Evolutionary conservation across 2,329 filamentous ascomycete species (phyloP), one percentile per base, ranked within the genome.

Genomic region (Diaporthe ilicicola): DNA sequence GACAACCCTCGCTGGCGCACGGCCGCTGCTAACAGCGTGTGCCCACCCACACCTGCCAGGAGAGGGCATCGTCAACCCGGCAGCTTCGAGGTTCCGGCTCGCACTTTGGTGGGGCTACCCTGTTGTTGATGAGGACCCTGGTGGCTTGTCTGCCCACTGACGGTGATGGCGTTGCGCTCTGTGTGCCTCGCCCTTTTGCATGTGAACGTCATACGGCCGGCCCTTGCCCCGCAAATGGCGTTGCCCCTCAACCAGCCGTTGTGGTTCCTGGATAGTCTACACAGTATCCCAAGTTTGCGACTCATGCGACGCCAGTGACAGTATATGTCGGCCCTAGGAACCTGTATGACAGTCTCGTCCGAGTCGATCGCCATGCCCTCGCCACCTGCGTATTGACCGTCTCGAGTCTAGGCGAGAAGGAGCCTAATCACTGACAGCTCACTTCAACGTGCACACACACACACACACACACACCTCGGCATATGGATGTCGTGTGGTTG

Each of bases 1-100:
- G 61, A 69, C 61, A 69, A 42, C 27, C 67, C 50, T 62, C 46
- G 27, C 51, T 15, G 61, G 64, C 64, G 64, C 64, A 67, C 64
- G 64, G 64, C 64, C 64, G 24, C 37, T 44, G 19, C 37, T 19
- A 15, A 22, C 6, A 24, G n/a, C 17, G 55, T n/a, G 24, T 42
- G 42, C 44, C 54, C 44, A 32, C 32, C 39, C 54, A 42, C 64
- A 3, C 34, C 19, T 32, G n/a, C 65, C 27, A 39, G 27, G 42
- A 51, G 42, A 51, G 34, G 37, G 46, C 46, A 22, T 69, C 34
- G 22, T 44, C 44, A 65, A 42, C 29, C 50, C 32, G 46, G 44
- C 24, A 46, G 54, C n/a, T 29, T 39, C 46, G 12, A 27, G 42
- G 22, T 29, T 32, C 32, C 42, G 44, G 61, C 24, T 59, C 27